Base-by-base conservation (phyloP, 108 stramenopile species). In the Nitzschia palea region DNA sequence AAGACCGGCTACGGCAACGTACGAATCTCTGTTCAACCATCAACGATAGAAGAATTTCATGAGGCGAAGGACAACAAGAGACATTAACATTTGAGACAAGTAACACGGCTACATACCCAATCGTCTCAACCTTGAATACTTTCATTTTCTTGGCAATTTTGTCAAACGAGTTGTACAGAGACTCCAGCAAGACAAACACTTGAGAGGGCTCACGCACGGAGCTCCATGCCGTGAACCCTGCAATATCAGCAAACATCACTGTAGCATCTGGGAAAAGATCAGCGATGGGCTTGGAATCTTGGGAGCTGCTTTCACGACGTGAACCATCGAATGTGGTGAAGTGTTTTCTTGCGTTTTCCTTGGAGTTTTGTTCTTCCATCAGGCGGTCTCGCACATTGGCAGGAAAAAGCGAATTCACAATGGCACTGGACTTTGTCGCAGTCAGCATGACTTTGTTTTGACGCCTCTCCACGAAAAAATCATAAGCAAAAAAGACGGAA, bases 161-260 rank as follows among this genome's bases (percentile, higher is more conserved):
- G 22, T 35, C 33, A 32, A 36, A 66, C 0, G 51, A 14, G 18
- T 28, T 23, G 18, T 6, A 52, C 25, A 66, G n/a, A 12, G 12
- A 3, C 18, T 53, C 50, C 25, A 54, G 35, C 3, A 66, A 22
- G 23, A 63, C 23, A 27, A 63, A 63, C 5, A 66, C 62, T 20
- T 44, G 29, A 25, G 44, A 31, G 6, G 62, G 62, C 20, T 63
- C 36, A 3, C 62, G 43, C 4, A 36, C n/a, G 14, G 33, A 26
- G 25, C 52, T 37, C 65, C 65, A 66, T 9, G 62, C 44, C 3
- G 62, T 64, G 62, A 64, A 64, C 3, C 62, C 63, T 22, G 32
- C 63, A 15, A 65, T 29, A 65, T 65, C 63, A 12, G 27, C 45
- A 23, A 65, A 65, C 5, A 48, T 25, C 31, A 65, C 65, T 4